Evolutionary conservation across 805 yeast genomes (phyloP).

Genomic region (Starmerella bombicola): DNA sequence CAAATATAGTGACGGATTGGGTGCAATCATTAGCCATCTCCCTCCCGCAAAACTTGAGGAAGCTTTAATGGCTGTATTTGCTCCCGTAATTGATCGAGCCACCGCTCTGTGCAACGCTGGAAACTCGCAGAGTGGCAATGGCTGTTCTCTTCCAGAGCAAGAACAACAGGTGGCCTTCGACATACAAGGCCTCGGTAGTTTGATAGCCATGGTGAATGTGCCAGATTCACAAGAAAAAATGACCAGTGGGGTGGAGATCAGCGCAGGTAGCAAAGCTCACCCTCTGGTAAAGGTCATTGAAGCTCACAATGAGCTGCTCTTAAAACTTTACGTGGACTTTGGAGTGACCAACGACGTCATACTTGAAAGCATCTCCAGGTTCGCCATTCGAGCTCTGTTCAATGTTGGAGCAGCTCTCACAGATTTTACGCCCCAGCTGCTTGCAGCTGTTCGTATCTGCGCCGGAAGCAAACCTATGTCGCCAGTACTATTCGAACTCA

Average conservation of each 20-base stretch:
- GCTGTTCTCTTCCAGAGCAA: neutral
- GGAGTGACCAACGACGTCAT: constrained; percentile 6
- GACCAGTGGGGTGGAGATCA: neutral
- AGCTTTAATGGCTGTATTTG: constrained; percentile 60
- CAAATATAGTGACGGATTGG: constrained; percentile 81
- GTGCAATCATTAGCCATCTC: constrained; percentile 47
- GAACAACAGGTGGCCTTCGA: constrained; percentile 11
- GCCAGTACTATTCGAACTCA: constrained; percentile 16
- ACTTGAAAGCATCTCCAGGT: constrained; percentile 15
- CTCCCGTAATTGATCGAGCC: constrained; percentile 48
- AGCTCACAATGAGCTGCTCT: constrained; percentile 11
- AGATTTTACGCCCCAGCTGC: constrained; percentile 6
- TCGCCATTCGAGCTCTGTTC: constrained; percentile 16
- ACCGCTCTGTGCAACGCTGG: constrained; percentile 30
- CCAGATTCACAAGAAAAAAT: constrained; percentile 33
- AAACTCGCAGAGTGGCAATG: neutral
- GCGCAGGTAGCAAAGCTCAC: neutral
- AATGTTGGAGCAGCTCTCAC: constrained; percentile 13
- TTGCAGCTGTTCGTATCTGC: constrained; percentile 3
- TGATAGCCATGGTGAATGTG: constrained; percentile 55
- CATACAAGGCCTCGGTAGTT: constrained; percentile 45
- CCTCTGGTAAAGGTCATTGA: constrained; percentile 27
- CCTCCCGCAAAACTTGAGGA: constrained; percentile 32
- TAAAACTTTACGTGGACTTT: constrained; percentile 3
- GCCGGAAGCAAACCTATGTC: constrained; percentile 2